Percentiles rank a stretch among this genome's conserved stretches.
Conservation (phyloP, 441 rosid species). For the Capsella rubella region DNA sequence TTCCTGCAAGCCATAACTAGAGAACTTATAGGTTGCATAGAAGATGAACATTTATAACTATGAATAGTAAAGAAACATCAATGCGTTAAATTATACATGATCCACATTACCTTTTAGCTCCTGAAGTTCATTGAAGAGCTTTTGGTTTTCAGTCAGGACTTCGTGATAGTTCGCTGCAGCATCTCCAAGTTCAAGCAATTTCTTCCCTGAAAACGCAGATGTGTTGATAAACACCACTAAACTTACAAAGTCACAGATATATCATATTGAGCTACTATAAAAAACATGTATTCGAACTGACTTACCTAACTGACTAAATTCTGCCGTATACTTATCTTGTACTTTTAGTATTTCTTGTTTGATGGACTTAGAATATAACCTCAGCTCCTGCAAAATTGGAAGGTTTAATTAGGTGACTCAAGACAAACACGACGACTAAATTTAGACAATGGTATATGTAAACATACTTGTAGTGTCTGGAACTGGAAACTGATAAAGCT, state of each 20-base stretch:
- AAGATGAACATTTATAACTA: background rate
- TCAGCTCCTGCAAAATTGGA: conserved; percentile 65
- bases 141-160: conserved; percentile 81
- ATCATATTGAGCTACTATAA: background rate
- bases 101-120: conserved; percentile 76
- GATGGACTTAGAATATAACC: conserved; percentile 59
- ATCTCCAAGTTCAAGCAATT: conserved; percentile 55
- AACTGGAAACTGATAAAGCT: conserved; percentile 57
- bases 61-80: background rate
- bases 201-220: conserved; percentile 51
- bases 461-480: conserved; percentile 63
- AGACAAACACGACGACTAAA: conserved; percentile 19
- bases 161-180: conserved; percentile 73
- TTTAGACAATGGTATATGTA: conserved; percentile 12
- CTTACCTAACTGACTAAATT: conserved; percentile 63
- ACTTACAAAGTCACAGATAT: conserved; percentile 19
- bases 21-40: conserved; percentile 19
- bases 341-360: conserved; percentile 67
- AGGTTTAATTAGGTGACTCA: conserved; percentile 7
- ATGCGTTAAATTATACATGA: conserved; percentile 8
- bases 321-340: conserved; percentile 53
- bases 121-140: conserved; percentile 86
- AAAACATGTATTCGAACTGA: conserved; percentile 7
- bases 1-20: conserved; percentile 58
- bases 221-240: conserved; percentile 16